Evolutionary conservation across 1,284 basidiomycete species (phyloP).

Genomic region (Cutaneotrichosporon arboriforme): DNA sequence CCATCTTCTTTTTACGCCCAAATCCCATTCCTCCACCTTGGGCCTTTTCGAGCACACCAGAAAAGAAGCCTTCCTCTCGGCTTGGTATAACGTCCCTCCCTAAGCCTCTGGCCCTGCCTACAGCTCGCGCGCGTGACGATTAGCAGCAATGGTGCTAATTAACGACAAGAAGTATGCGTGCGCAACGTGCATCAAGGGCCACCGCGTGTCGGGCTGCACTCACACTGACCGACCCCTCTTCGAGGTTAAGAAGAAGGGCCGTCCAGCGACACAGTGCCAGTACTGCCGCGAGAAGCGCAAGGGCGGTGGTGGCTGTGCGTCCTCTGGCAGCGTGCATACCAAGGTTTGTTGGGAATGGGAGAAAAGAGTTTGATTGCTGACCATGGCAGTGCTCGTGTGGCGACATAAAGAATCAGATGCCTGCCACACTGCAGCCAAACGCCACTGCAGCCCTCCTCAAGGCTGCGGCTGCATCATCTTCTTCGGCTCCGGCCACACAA

Average conservation of each 20-base stretch:
- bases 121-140: too few species aligned
- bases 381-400: constrained; percentile 37
- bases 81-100: too few species aligned
- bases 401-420: constrained; percentile 22
- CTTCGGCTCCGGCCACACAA: not conserved
- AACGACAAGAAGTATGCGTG: constrained; percentile 65
- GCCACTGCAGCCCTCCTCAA: not conserved
- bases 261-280: constrained; percentile 72
- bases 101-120: too few species aligned
- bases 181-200: constrained; percentile 76
- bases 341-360: constrained; percentile 24
- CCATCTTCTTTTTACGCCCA: not conserved
- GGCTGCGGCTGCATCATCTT: constrained; percentile 51
- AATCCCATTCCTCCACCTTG: too few species aligned
- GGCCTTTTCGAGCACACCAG: not conserved
- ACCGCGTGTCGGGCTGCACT: constrained; percentile 68
- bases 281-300: constrained; percentile 70
- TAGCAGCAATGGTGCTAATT: constrained; percentile 58
- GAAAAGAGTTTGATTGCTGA: constrained; percentile 9
- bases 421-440: constrained; percentile 6
- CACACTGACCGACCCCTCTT: constrained; percentile 70
- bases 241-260: constrained; percentile 72
- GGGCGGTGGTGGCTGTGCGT: constrained; percentile 39
- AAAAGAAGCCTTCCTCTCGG: not conserved
- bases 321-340: constrained; percentile 34